Evolutionary conservation across 129 eudicot species (phyloP).

Genomic region (Pulicaria dysenterica): DNA sequence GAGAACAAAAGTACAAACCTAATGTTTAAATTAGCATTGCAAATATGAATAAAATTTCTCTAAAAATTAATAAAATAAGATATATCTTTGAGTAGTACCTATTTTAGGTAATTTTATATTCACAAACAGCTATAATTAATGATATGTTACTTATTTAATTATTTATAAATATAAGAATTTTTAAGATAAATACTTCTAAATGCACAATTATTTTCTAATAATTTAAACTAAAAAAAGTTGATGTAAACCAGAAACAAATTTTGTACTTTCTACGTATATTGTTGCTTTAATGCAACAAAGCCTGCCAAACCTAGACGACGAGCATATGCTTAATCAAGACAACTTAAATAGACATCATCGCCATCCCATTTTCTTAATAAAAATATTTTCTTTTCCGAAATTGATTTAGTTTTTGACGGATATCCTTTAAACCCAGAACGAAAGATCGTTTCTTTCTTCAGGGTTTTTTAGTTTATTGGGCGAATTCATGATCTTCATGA

Average conservation of each 20-base stretch:
- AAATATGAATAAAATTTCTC: too few relatives aligned
- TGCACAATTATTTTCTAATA: not conserved
- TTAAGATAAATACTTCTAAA: too few relatives aligned
- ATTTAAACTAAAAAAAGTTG: not conserved
- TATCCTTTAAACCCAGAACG: constrained; percentile 25
- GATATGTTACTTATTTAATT: too few relatives aligned
- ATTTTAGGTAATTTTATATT: too few relatives aligned
- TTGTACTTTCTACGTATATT: constrained; percentile 24
- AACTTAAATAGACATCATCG: constrained; percentile 37
- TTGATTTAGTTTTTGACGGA: not conserved
- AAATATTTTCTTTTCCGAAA: constrained; percentile 10
- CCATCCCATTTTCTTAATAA: constrained; percentile 15
- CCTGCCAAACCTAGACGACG: constrained; percentile 32
- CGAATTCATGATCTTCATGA: constrained; percentile 37
- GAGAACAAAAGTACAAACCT: too few relatives aligned
- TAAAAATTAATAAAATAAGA: not conserved
- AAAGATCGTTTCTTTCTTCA: not conserved
- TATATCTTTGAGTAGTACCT: too few relatives aligned
- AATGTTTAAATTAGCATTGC: not conserved
- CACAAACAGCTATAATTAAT: too few relatives aligned
- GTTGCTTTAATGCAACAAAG: constrained; percentile 43
- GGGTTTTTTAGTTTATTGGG: constrained; percentile 14
- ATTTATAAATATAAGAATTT: too few relatives aligned
- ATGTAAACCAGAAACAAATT: not conserved
- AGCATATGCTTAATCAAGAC: constrained; percentile 17